Percentiles rank a stretch among this genome's conserved stretches.
Conservation (phyloP, 345 rosid genomes). For the Stellera chamaejasme region DNA sequence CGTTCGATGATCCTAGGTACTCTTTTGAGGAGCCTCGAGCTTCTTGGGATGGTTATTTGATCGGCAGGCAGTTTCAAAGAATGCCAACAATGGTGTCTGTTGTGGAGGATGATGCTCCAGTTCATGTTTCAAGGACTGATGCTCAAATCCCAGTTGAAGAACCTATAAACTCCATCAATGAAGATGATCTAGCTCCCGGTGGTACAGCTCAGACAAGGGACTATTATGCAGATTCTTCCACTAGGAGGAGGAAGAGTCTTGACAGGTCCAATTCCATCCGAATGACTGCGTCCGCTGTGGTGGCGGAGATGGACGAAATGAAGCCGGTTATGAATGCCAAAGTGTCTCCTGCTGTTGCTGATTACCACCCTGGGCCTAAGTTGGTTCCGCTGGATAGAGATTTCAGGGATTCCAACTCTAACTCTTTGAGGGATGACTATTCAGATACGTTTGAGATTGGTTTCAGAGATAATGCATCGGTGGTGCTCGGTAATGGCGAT, state of each 20-base stretch:
- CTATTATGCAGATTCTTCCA: constrained; percentile 74
- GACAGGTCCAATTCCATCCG: constrained; percentile 74
- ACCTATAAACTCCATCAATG: constrained; percentile 33
- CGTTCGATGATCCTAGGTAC: constrained; percentile 78
- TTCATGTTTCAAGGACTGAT: constrained; percentile 52
- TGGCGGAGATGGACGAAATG: constrained; percentile 72
- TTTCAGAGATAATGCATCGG: constrained; percentile 42
- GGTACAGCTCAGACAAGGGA: constrained; percentile 90
- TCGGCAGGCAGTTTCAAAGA: constrained; percentile 63
- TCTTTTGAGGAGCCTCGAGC: constrained; percentile 98
- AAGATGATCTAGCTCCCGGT: constrained; percentile 61
- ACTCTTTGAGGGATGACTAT: constrained; percentile 67
- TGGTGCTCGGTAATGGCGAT: constrained; percentile 40
- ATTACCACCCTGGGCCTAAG: constrained; percentile 37
- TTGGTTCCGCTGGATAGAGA: constrained; percentile 35
- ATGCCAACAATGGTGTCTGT: constrained; percentile 89
- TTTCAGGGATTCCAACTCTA: constrained; percentile 52
- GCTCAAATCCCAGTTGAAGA: constrained; percentile 75
- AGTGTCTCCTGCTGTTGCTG: constrained; percentile 59
- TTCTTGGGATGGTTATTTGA: constrained; percentile 87
- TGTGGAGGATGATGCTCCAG: constrained; percentile 82
- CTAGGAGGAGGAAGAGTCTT: constrained; percentile 79
- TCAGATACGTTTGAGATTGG: constrained; percentile 67
- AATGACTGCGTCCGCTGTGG: constrained; percentile 71
- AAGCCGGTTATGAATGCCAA: constrained; percentile 57